Evolutionary conservation across 2,329 filamentous ascomycete species (phyloP).

Genomic region (Nemania diffusa): DNA sequence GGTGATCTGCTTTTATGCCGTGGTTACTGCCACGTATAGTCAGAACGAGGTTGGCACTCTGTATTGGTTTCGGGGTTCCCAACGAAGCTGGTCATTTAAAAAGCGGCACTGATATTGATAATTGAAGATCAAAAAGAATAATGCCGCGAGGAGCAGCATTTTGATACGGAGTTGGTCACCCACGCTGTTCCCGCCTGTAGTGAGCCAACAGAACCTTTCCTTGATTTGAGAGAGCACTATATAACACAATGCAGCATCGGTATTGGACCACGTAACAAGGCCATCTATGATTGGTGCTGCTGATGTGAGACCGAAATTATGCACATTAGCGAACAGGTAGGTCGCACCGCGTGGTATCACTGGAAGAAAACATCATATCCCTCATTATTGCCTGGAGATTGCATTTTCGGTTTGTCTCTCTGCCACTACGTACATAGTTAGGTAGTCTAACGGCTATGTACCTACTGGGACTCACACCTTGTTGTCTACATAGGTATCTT

Average conservation of each 20-base stretch:
- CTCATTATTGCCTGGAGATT: no score
- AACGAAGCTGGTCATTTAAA: background rate
- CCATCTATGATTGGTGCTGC: conserved; percentile 16
- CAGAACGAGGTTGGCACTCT: background rate
- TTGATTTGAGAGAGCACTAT: conserved; percentile 11
- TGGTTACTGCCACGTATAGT: background rate
- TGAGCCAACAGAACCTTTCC: conserved; percentile 8
- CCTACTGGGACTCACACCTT: no score
- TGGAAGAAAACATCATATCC: no score
- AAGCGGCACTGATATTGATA: background rate
- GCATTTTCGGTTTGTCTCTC: no score
- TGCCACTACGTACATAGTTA: no score
- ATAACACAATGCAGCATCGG: conserved; percentile 10
- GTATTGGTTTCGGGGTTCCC: background rate
- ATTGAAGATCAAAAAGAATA: background rate
- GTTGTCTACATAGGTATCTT: background rate
- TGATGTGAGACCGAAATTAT: conserved; percentile 31
- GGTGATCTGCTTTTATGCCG: background rate
- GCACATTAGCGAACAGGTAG: conserved; percentile 10
- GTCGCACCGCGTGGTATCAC: no score
- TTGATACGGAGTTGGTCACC: background rate
- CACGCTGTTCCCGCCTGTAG: background rate
- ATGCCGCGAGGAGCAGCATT: background rate
- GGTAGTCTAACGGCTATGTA: no score
- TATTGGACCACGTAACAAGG: conserved; percentile 24